Conservation (phyloP, 225 moss, liverwort and hornwort species). For the Anthoceros angustus region DNA sequence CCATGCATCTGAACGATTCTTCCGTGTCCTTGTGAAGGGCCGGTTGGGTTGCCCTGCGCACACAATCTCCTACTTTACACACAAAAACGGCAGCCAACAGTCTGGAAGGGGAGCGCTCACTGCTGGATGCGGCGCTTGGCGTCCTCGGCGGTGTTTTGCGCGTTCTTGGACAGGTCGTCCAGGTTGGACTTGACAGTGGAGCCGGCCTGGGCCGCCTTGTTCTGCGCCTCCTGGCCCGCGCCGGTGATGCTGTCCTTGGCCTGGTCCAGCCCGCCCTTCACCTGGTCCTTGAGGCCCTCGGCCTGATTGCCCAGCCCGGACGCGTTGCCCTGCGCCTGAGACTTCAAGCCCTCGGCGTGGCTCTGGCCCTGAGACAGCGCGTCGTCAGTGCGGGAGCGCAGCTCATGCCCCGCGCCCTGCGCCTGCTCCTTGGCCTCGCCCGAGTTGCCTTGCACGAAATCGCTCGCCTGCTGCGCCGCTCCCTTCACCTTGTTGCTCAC, state of each 20-base stretch:
- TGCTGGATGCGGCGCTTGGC: conserved; percentile 4
- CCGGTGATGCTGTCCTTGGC: not conserved
- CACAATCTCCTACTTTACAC: too few relatives aligned
- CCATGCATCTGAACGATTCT: too few relatives aligned
- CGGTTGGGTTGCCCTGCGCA: too few relatives aligned
- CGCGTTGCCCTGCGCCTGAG: not conserved
- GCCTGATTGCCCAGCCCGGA: not conserved
- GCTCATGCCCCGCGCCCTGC: not conserved
- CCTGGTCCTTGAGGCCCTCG: not conserved
- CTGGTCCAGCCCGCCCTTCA: not conserved
- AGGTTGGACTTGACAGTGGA: not conserved
- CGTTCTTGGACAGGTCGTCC: not conserved
- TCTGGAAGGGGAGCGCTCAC: not conserved
- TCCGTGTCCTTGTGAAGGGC: too few relatives aligned
- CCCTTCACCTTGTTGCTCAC: not conserved
- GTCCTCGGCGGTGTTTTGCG: not conserved
- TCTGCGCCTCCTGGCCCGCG: not conserved
- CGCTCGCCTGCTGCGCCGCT: not conserved
- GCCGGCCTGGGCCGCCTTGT: not conserved
- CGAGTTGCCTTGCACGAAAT: not conserved
- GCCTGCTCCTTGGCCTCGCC: not conserved
- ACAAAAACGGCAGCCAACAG: too few relatives aligned
- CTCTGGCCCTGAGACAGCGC: too few relatives aligned
- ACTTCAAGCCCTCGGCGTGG: too few relatives aligned
- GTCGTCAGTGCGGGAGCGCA: too few relatives aligned